Evolutionary conservation across 1,284 basidiomycete genomes (phyloP).

Genomic region (Inonotus hispidus): DNA sequence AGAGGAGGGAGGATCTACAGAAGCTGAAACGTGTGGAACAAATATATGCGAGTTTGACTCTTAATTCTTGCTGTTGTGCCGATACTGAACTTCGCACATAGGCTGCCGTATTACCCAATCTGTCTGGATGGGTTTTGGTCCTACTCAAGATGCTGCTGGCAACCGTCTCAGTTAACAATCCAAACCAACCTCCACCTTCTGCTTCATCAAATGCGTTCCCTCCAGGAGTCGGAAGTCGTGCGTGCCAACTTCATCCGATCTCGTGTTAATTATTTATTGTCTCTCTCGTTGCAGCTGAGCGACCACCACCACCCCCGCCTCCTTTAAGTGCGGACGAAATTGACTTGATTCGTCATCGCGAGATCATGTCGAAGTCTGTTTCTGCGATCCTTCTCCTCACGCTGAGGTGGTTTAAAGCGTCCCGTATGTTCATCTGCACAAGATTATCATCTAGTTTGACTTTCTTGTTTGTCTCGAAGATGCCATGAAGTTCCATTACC

Average conservation of each 20-base stretch:
- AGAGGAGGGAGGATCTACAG: conserved; percentile 74
- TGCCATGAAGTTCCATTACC: conserved; percentile 97
- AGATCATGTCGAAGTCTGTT: conserved; percentile 96
- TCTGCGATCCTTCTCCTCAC: conserved; percentile 89
- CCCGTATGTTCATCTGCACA: conserved; percentile 54
- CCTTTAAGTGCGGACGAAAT: conserved; percentile 90
- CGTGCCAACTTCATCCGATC: conserved; percentile 25
- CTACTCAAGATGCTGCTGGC: conserved; percentile 84
- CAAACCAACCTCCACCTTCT: conserved; percentile 49
- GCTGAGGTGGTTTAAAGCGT: conserved; percentile 98
- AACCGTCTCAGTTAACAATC: conserved; percentile 76
- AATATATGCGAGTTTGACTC: conserved; percentile 71
- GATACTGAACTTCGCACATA: conserved; percentile 26
- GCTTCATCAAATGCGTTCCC: conserved; percentile 63
- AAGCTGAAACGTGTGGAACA: conserved; percentile 83
- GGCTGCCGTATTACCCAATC: conserved; percentile 74
- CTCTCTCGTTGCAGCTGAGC: conserved; percentile 25
- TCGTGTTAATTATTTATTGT: conserved; percentile 3
- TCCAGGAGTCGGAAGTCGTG: conserved; percentile 64
- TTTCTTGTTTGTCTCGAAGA: conserved; percentile 44
- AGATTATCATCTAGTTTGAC: neutral
- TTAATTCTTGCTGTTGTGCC: neutral
- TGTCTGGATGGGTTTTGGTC: conserved; percentile 86
- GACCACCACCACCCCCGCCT: conserved; percentile 58
- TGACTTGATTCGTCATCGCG: conserved; percentile 92